Base-by-base conservation (phyloP, 176 grass and related monocot genomes). In the Elaeis guineensis region DNA sequence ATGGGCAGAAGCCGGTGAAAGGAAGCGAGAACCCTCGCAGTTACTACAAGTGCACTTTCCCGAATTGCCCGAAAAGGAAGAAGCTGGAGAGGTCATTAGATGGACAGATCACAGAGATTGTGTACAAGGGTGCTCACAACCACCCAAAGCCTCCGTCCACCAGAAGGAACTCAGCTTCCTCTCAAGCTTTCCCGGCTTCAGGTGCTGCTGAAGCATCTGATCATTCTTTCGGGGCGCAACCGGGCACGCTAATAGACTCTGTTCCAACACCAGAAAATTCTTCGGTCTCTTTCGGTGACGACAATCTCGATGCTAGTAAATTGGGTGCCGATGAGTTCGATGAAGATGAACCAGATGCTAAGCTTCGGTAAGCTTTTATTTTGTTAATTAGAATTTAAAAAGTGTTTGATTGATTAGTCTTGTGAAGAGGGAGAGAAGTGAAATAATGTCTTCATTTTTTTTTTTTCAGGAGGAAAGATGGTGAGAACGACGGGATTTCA, bases 251-350 rank as follows among this genome's bases (percentile, higher is more conserved):
- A 44, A 44, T 14, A 14, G 35, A 44, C 35, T 44, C 65, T 17
- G 74, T 75, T 12, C 77, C 65, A 3, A 87, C 90, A 48, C 86
- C 86, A 14, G 90, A 95, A 56, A 76, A 95, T 75, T 95, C 90
- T 5, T 95, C 90, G 0, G 80, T 77, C 29, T 79, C 90, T 6
- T 95, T 75, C 52, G 74, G 74, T 54, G 86, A 95, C 20, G 90
- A 95, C 39, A 83, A 95, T 44, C 18, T 58, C 19, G 79, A 84
- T 51, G 59, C 77, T 49, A 52, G 54, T 3, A 39, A n/a, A 32
- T 26, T 28, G 51, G 67, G 61, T 14, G 72, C 62, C 19, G 79
- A 83, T 24, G 79, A 80, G 49, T 53, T 86, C 44, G 82, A 90
- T 22, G 83, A 78, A 16, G 85, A 95, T 25, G 91, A 87, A 57